Evolutionary conservation across 192 early-diverging fungal genomes (phyloP).

Genomic region (Coemansia asiatica): DNA sequence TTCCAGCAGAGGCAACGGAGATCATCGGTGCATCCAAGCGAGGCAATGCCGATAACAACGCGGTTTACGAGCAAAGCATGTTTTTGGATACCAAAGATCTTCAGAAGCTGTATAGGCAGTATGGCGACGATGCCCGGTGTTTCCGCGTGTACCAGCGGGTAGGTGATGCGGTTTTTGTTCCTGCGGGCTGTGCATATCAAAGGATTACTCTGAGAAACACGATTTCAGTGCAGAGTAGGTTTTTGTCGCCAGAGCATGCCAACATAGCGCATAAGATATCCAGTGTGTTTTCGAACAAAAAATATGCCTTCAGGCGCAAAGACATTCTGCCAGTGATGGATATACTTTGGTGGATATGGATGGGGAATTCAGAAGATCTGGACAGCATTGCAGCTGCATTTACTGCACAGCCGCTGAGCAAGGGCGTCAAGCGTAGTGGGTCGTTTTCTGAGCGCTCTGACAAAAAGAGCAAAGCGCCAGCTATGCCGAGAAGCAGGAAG

Average conservation of each 20-base stretch:
- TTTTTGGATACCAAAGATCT: conserved; percentile 14
- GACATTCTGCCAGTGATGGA: conserved; percentile 44
- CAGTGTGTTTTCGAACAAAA: conserved; percentile 3
- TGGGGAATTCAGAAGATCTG: conserved; percentile 14
- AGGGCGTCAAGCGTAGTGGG: no score
- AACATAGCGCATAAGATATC: conserved; percentile 18
- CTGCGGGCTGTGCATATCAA: conserved; percentile 71
- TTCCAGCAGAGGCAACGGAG: conserved; percentile 33
- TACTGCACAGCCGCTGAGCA: no score
- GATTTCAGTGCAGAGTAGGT: conserved; percentile 64
- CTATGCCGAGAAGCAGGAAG: background rate
- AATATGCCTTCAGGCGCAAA: conserved; percentile 13
- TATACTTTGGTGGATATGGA: conserved; percentile 47
- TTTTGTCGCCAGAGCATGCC: conserved; percentile 58
- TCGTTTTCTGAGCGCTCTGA: no score
- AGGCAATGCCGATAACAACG: conserved; percentile 1
- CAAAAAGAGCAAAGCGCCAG: no score
- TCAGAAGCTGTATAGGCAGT: conserved; percentile 35
- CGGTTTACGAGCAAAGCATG: conserved; percentile 2
- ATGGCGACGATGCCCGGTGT: conserved; percentile 36
- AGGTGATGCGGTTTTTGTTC: conserved; percentile 75
- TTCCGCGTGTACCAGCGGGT: conserved; percentile 63
- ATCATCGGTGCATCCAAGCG: conserved; percentile 41
- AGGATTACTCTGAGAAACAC: conserved; percentile 59
- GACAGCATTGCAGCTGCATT: background rate